Base-by-base conservation (phyloP, 2,329 filamentous ascomycete genomes). In the Penicillium sp. region DNA sequence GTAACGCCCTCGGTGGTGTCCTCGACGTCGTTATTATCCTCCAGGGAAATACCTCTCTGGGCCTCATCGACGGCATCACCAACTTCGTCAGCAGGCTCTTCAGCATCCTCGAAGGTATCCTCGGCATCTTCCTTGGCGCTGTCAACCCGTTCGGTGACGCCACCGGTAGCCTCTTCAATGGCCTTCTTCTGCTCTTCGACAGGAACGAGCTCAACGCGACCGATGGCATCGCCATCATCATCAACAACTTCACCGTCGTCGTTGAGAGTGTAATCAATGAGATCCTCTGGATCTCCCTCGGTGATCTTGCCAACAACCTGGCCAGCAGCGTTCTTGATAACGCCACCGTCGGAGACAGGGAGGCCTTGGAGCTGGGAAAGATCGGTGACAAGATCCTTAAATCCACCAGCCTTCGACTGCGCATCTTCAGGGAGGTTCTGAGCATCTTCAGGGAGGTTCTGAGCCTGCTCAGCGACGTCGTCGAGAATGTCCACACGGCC, bases 281-380 rank as follows among this genome's bases (percentile, higher is more conserved):
- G 44, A 20, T 47, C 44, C 26, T 65, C 61, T 0, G 69, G 64
- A 16, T 71, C 66, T 23, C 69, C 70, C 47, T 71, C 69, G n/a
- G 67, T 63, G 29, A 72, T 62, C 23, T 63, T 60, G 22, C 69
- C 70, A 4, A 72, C 52, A 22, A 60, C 54, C 29, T 71, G 63
- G 24, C 69, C 70, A 40, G 67, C 61, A 18, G 65, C 55, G 34
- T 79, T 74, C 54, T 74, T 67, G 54, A 82, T 73, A 26, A 73
- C 64, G 27, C 79, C 79, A 22, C 79, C 77, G 41, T 77, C 74
- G 35, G 77, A 68, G 22, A 80, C 76, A 37, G 67, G 59, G 3
- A 69, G 54, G 8, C 67, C 69, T 13, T 67, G 61, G 10, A 71
- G 59, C 38, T 67, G 61, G 13, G 62, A 58, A 8, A 69, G 32